A percentile compares a stretch with the other conserved stretches of the same genome.
Evolutionary conservation across 768 basidiomycete species (phyloP).

Genomic region (Chlorophyllum brunneum): DNA sequence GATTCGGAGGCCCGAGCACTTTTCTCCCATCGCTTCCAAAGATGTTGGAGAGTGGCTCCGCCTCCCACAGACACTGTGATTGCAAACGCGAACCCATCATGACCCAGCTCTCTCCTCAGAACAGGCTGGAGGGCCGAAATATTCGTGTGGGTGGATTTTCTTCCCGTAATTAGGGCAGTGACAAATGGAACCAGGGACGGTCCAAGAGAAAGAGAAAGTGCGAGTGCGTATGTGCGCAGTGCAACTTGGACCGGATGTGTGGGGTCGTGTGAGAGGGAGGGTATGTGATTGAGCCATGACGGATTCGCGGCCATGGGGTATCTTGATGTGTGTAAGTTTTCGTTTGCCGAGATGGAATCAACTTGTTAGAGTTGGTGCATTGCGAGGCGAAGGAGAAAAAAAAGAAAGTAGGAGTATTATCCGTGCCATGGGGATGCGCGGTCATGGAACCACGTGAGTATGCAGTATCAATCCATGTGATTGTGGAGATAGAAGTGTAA

Average conservation of each 20-base stretch:
- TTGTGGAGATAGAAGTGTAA: no score
- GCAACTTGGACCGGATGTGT: conserved; percentile 55
- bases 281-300: conserved; percentile 19
- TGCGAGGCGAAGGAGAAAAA: not conserved
- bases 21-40: conserved; percentile 38
- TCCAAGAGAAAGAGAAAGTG: conserved; percentile 62
- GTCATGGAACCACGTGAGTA: no score
- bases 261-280: conserved; percentile 31
- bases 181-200: conserved; percentile 59
- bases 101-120: conserved; percentile 52
- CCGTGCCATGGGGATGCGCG: no score
- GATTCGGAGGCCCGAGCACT: not conserved
- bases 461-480: no score
- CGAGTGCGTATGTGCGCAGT: conserved; percentile 64
- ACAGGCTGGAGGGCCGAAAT: conserved; percentile 30
- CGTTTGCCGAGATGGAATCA: no score
- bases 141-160: conserved; percentile 19
- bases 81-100: conserved; percentile 67
- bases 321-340: not conserved
- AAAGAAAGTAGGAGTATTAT: not conserved
- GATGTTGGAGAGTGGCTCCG: conserved; percentile 47
- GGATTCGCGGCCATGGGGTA: conserved; percentile 2
- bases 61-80: conserved; percentile 64
- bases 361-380: no score
- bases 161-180: conserved; percentile 16